Percentiles rank a stretch among this genome's conserved stretches.
phyloP scores from a whole-genome alignment of 805 yeast genomes.

The Lipomyces orientalis region DNA sequence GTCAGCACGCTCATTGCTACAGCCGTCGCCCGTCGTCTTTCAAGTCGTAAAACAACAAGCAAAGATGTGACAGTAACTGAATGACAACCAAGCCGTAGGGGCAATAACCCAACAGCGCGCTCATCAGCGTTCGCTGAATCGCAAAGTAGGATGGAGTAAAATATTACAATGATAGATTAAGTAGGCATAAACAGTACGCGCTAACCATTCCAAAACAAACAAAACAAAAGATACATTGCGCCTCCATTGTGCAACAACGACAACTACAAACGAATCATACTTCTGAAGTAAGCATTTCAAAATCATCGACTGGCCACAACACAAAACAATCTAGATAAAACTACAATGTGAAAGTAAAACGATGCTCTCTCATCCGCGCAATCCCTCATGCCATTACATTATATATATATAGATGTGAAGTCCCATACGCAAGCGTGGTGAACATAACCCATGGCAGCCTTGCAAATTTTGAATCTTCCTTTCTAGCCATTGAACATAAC shows the following conservation, averaged over 20 bases:
- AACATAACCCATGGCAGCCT: neutral
- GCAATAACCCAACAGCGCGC: too few relatives aligned
- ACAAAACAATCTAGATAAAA: constrained; percentile 8
- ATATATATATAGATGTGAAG: neutral
- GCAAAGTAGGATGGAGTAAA: neutral
- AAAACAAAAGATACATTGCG: constrained; percentile 7
- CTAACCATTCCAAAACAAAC: constrained; percentile 1
- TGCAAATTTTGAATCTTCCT: neutral
- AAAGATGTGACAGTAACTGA: too few relatives aligned
- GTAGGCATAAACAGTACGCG: neutral
- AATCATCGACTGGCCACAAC: neutral
- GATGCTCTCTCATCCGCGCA: neutral
- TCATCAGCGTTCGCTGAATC: neutral
- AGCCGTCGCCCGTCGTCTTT: too few relatives aligned
- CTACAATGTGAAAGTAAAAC: constrained; percentile 1
- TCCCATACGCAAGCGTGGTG: neutral
- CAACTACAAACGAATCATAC: too few relatives aligned
- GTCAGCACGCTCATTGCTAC: too few relatives aligned
- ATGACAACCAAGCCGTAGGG: too few relatives aligned
- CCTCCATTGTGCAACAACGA: constrained; percentile 4
- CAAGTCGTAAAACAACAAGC: too few relatives aligned
- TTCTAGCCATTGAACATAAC: neutral
- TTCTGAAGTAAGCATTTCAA: neutral
- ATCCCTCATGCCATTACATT: constrained; percentile 2
- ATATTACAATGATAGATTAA: constrained; percentile 1